Percentiles rank a stretch among this genome's conserved stretches.
These are phyloP conservation scores for Talaromyces stipitatus DNA, from an alignment of 495 filamentous ascomycete species.

Conservation along the genomic window DNA sequence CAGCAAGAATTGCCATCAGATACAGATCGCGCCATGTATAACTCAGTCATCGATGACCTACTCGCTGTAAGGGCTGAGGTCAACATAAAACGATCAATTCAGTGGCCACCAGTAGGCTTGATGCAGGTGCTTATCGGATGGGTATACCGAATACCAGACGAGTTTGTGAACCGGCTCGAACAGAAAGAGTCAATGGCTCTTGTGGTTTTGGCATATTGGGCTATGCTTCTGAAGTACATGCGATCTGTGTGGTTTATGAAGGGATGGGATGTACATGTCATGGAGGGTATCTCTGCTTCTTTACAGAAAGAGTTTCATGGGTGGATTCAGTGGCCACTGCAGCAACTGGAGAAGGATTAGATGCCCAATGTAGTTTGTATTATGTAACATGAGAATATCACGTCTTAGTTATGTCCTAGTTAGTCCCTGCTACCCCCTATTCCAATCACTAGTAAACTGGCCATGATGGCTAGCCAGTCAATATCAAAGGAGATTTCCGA, in stretches of 20 bases:
- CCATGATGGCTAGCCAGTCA: too few species aligned
- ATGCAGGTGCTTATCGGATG: constrained; percentile 27
- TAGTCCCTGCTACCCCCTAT: too few species aligned
- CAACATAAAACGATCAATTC: constrained; percentile 12
- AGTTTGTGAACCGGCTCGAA: constrained; percentile 22
- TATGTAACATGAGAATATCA: too few species aligned
- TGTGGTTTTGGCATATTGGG: constrained; percentile 27
- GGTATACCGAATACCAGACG: constrained; percentile 25
- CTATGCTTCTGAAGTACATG: constrained; percentile 30
- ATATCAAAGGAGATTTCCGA: too few species aligned
- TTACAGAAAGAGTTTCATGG: constrained; percentile 10
- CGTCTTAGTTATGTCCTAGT: too few species aligned
- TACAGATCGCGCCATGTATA: constrained; percentile 6
- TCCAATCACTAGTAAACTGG: too few species aligned
- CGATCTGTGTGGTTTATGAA: constrained; percentile 21
- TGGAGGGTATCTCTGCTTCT: constrained; percentile 24
- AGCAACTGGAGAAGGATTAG: too few species aligned
- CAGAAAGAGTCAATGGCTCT: constrained; percentile 26
- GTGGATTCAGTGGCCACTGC: constrained; percentile 34
- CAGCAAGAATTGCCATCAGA: not conserved
- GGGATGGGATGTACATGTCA: constrained; percentile 33
- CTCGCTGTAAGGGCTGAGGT: constrained; percentile 13
- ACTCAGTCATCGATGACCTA: constrained; percentile 10
- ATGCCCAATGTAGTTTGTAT: too few species aligned
- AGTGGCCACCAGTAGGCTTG: constrained; percentile 9